phyloP scores from a whole-genome alignment of 495 filamentous ascomycete genomes.

The Daldinia concentrica region DNA sequence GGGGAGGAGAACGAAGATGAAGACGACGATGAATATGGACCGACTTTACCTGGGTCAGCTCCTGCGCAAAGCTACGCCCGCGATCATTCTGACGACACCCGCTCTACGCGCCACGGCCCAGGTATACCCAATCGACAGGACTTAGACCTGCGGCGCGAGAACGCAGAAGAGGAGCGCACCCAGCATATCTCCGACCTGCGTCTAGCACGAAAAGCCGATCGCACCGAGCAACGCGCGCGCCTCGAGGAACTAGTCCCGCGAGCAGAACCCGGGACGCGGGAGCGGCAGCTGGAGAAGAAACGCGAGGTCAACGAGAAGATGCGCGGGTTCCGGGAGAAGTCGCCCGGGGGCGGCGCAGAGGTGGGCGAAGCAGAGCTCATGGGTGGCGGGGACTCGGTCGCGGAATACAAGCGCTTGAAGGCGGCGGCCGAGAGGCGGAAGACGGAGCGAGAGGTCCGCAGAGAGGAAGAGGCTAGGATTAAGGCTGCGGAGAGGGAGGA shows the following conservation, averaged over 20 bases:
- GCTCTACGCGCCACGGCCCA: constrained; percentile 64
- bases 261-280: constrained; percentile 84
- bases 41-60: constrained; percentile 57
- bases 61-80: neutral
- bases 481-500: constrained; percentile 71
- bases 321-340: constrained; percentile 67
- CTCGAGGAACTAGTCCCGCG: constrained; percentile 85
- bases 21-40: constrained; percentile 75
- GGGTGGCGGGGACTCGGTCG: constrained; percentile 59
- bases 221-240: constrained; percentile 64
- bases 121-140: constrained; percentile 80
- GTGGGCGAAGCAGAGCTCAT: constrained; percentile 68
- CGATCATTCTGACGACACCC: neutral
- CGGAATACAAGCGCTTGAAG: constrained; percentile 65
- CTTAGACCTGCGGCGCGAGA: constrained; percentile 68
- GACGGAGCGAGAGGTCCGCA: constrained; percentile 70
- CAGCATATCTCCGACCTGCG: constrained; percentile 64
- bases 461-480: constrained; percentile 70
- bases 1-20: constrained; percentile 57
- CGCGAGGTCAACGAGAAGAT: constrained; percentile 65
- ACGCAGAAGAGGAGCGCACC: constrained; percentile 61
- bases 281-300: constrained; percentile 87
- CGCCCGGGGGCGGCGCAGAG: constrained; percentile 62
- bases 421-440: constrained; percentile 64
- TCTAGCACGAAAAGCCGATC: constrained; percentile 68